A percentile compares a stretch with the other conserved stretches of the same genome.
phyloP scores from a whole-genome alignment of 441 rosid species.

The Isatis lusitanica region DNA sequence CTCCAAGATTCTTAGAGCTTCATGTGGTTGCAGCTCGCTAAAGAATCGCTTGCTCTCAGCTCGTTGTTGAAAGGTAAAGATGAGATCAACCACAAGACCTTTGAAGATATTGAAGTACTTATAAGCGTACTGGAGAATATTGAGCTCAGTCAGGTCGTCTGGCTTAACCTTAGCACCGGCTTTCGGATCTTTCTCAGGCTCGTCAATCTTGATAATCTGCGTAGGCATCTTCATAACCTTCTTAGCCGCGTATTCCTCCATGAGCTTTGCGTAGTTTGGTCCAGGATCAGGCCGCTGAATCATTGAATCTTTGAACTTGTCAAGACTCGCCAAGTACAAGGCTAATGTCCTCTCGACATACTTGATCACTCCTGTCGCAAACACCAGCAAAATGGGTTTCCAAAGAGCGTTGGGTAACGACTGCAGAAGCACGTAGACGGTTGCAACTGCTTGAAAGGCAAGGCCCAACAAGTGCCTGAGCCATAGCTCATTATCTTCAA shows the following conservation, averaged over 20 bases:
- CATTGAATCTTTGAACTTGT: slow-evolving; percentile 53
- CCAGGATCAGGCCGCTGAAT: slow-evolving; percentile 52
- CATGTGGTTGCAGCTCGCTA: not conserved
- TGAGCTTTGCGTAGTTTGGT: slow-evolving; percentile 49
- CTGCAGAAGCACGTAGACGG: slow-evolving; percentile 43
- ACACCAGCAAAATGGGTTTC: slow-evolving; percentile 38
- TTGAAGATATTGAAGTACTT: slow-evolving; percentile 44
- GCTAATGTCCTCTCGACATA: slow-evolving; percentile 54
- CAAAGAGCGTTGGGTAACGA: slow-evolving; percentile 37
- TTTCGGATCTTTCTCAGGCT: slow-evolving; percentile 39
- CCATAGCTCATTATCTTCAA: slow-evolving; percentile 68
- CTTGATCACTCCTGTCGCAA: slow-evolving; percentile 51
- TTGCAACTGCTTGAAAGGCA: slow-evolving; percentile 38
- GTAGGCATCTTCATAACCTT: slow-evolving; percentile 40
- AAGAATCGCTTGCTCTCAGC: slow-evolving; percentile 48
- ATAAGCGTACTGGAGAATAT: slow-evolving; percentile 40
- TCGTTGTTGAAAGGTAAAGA: slow-evolving; percentile 38
- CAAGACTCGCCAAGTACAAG: slow-evolving; percentile 52
- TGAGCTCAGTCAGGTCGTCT: not conserved
- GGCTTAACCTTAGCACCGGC: not conserved
- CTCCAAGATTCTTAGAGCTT: slow-evolving; percentile 50
- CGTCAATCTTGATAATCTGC: slow-evolving; percentile 39
- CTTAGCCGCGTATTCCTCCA: slow-evolving; percentile 51
- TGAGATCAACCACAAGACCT: slow-evolving; percentile 48
- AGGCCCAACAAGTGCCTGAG: slow-evolving; percentile 52